phyloP scores from a whole-genome alignment of 768 basidiomycete species.

The Gelatoporia subvermispora region DNA sequence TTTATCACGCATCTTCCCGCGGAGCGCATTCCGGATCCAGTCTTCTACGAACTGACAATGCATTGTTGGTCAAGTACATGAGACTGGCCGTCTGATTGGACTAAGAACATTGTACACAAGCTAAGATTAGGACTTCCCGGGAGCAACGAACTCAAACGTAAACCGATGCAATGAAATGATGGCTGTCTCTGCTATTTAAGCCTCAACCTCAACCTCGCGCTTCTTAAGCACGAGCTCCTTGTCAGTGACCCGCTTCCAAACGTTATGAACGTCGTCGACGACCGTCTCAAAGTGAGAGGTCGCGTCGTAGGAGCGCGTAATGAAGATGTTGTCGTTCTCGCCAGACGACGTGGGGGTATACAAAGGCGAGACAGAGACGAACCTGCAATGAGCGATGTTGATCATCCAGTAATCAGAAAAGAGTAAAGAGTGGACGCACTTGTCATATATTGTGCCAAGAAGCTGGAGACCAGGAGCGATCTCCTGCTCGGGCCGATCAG shows the following conservation, averaged over 20 bases:
- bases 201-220: conserved; percentile 66
- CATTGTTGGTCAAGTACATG: conserved; percentile 17
- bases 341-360: conserved; percentile 88
- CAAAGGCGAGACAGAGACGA: conserved; percentile 81
- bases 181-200: conserved; percentile 19
- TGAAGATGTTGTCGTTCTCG: conserved; percentile 84
- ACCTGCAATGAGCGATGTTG: conserved; percentile 42
- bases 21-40: not conserved
- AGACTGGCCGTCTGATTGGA: not conserved
- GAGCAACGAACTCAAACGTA: conserved; percentile 3
- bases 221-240: conserved; percentile 82
- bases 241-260: conserved; percentile 86
- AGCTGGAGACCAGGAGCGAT: conserved; percentile 89
- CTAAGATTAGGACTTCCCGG: conserved; percentile 1
- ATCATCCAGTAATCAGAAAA: not conserved
- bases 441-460: conserved; percentile 89
- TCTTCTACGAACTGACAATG: conserved; percentile 1
- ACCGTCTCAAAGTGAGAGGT: conserved; percentile 99
- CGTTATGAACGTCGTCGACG: conserved; percentile 93
- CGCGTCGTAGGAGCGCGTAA: conserved; percentile 97
- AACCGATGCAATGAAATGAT: conserved; percentile 1
- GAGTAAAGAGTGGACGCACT: conserved; percentile 54
- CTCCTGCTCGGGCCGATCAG: conserved; percentile 85
- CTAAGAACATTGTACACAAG: conserved; percentile 10
- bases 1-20: not conserved